phyloP scores from a whole-genome alignment of 768 basidiomycete species.

The Collybia sordida region DNA sequence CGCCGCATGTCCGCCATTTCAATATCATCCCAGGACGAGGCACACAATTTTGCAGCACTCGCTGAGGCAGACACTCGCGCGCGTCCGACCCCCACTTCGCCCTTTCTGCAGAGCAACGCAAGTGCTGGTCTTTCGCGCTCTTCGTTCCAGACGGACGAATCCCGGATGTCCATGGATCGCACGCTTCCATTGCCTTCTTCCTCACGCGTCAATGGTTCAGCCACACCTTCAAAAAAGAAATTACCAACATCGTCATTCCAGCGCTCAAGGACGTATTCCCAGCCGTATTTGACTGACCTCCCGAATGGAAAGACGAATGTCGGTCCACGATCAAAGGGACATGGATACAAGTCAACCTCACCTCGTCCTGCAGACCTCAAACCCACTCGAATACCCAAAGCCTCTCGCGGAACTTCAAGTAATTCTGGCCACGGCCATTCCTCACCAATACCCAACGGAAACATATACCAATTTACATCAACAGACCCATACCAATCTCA shows the following conservation, averaged over 20 bases:
- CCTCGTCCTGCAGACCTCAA: conserved; percentile 43
- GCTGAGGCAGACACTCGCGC: conserved; percentile 7
- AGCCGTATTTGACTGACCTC: conserved; percentile 49
- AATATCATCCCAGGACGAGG: conserved; percentile 55
- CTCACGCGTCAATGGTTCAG: conserved; percentile 28
- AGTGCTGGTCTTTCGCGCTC: conserved; percentile 10
- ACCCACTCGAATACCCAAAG: conserved; percentile 55
- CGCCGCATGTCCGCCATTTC: conserved; percentile 78
- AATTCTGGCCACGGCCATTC: conserved; percentile 15
- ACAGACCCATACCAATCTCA: conserved; percentile 13
- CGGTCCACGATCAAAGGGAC: conserved; percentile 28
- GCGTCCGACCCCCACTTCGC: conserved; percentile 9
- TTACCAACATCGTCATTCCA: conserved; percentile 32
- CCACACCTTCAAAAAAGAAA: conserved; percentile 27
- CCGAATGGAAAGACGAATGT: conserved; percentile 26
- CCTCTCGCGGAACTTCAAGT: conserved; percentile 30
- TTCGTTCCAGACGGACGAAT: conserved; percentile 9
- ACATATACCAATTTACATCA: conserved; percentile 19
- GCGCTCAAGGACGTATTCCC: conserved; percentile 66
- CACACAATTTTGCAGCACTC: conserved; percentile 21
- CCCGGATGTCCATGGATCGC: conserved; percentile 16
- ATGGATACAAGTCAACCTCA: conserved; percentile 38
- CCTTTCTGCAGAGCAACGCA: conserved; percentile 20
- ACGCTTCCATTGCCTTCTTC: conserved; percentile 11
- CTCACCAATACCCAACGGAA: conserved; percentile 14